Evolutionary conservation across 306 rosid genomes (phyloP), one percentile per base, ranked within the genome.

Genomic region (Hippophae tibetana): DNA sequence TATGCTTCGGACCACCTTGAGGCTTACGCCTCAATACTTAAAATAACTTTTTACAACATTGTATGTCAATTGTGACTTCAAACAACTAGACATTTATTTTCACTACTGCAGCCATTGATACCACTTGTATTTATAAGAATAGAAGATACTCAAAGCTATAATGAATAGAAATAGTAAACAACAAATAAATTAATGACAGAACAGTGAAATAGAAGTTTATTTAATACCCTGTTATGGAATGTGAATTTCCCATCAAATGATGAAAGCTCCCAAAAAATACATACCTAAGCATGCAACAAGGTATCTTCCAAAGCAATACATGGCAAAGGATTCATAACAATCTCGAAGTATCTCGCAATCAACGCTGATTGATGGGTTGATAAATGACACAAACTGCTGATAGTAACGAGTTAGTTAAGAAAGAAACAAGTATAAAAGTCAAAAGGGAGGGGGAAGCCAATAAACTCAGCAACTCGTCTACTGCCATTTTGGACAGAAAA

Each of bases 241-340:
- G 43, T 43, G 38, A 26, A 48, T 48, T 64, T 13, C 44, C 10
- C 43, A 38, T 31, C 47, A 14, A 65, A 46, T n/a, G 9, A 11
- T 46, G 13, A 52, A 48, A 67, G 65, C 44, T 27, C 56, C n/a
- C 9, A 6, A 54, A 66, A 64, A 47, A 31, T 43, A 66, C 85
- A 26, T 84, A 84, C 92, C 92, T 61, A 84, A 73, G 75, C 99
- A 93, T 38, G 99, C 99, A 71, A 93, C 80, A 54, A 93, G 90
- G 78, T 93, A 93, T 79, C 97, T 84, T 78, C 97, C 97, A 73
- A 93, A 93, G 86, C 99, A 93, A 86, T 93, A 93, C 99, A 93
- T 93, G 69, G 99, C 99, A 74, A 93, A 93, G 68, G 99, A 88
- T 67, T 93, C 99, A 48, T 93, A 93, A 79, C 95, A 88, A 76